Base-by-base conservation (phyloP, 1,284 basidiomycete genomes). In the Sphaerobolus stellatus region DNA sequence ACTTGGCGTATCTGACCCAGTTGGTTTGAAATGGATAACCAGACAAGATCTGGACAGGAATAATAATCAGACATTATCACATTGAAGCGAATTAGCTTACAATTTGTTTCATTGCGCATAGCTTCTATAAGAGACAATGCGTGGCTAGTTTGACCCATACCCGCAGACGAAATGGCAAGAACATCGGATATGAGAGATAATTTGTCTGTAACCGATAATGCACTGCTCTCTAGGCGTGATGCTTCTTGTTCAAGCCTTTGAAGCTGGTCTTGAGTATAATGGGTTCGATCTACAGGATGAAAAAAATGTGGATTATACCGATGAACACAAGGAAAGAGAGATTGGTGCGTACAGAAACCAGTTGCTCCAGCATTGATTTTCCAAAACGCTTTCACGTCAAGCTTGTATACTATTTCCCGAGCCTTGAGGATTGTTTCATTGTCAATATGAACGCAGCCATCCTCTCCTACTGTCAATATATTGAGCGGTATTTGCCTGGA, bases 341-440 rank as follows among this genome's bases (percentile, higher is more conserved):
- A 3, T 40, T n/a, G 44, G 31, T 14, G 75, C 90, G 62, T 63
- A 91, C 90, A 98, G 64, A 97, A 91, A 62, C 95, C 94, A 54
- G 84, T 82, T 1, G 94, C 95, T 52, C 88, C 89, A 16, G 87
- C 88, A 68, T 98, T 99, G 57, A 99, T 76, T 74, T 98, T 97
- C 71, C 84, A 89, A 22, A 86, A 78, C 65, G 81, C 84, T 68
- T 71, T 83, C 4, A 81, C 84, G 67, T 90, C 84, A 29, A 98
- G 66, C 20, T 81, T 71, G 62, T 93, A 82, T 33, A 75, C 79
- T 47, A 78, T 79, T 70, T 92, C 86, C 50, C 92, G 86, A 59
- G 82, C 78, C 59, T 81, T 74, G 46, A 98, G 79, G 45, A 96
- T 71, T 16, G 82, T 76, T 40, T 79, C 75, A 61, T 80, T 83